Evolutionary conservation across 768 basidiomycete genomes (phyloP).

Genomic region (Serendipita vermifera): DNA sequence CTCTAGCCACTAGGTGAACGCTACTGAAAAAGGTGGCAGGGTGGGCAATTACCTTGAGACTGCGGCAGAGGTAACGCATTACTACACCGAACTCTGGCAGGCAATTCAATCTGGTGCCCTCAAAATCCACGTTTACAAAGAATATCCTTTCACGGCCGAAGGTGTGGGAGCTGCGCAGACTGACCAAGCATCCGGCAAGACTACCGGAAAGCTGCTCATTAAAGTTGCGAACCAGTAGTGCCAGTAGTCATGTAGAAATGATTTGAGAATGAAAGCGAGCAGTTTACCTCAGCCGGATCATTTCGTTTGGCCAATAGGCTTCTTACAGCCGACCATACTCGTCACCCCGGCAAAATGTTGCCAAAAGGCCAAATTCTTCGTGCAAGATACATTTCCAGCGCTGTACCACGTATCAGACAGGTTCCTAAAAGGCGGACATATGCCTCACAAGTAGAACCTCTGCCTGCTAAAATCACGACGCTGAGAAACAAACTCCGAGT

Average conservation of each 20-base stretch:
- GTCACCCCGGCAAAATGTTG: not conserved
- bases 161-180: slow-evolving; percentile 63
- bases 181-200: slow-evolving; percentile 65
- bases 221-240: slow-evolving; percentile 34
- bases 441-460: not conserved
- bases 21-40: slow-evolving; percentile 29
- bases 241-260: not conserved
- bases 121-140: slow-evolving; percentile 55
- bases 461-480: slow-evolving; percentile 49
- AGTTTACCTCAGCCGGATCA: too few relatives aligned
- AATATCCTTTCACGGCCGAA: slow-evolving; percentile 75
- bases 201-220: slow-evolving; percentile 76
- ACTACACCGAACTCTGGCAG: slow-evolving; percentile 51
- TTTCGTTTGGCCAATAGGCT: not conserved
- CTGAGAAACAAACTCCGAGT: slow-evolving; percentile 86
- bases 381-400: slow-evolving; percentile 3
- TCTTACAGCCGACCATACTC: not conserved
- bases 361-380: not conserved
- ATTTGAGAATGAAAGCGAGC: not conserved
- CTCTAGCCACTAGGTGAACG: not conserved
- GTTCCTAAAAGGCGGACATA: not conserved
- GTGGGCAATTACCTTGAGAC: slow-evolving; percentile 61
- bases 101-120: slow-evolving; percentile 46
- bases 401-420: not conserved
- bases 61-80: slow-evolving; percentile 54